Evolutionary conservation across 139 green algal genomes (phyloP).

Genomic region (Trebouxia sp.): DNA sequence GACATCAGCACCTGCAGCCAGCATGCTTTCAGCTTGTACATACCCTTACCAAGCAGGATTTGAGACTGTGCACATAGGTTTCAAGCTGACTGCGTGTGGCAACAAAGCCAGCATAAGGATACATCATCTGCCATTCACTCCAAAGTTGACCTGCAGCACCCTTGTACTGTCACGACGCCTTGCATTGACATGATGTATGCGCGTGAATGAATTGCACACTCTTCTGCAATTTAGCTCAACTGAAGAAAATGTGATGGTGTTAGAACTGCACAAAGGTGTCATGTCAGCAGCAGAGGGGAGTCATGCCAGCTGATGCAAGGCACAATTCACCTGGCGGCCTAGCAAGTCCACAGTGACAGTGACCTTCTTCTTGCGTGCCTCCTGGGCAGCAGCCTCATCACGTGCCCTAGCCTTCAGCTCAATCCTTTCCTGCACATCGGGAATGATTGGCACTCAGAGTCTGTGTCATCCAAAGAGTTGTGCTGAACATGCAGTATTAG

Average conservation of each 20-base stretch:
- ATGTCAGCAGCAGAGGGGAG: not conserved
- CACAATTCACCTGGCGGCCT: slow-evolving; percentile 61
- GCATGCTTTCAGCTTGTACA: no score
- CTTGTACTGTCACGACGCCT: no score
- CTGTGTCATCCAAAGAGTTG: not conserved
- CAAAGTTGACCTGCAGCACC: no score
- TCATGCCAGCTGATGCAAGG: not conserved
- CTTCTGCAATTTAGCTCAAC: no score
- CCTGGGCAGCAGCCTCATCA: slow-evolving; percentile 62
- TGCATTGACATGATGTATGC: no score
- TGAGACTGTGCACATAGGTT: no score
- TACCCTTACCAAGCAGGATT: no score
- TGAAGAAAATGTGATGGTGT: no score
- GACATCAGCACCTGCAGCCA: slow-evolving; percentile 33
- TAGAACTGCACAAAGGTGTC: no score
- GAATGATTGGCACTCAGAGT: not conserved
- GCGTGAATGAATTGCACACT: no score
- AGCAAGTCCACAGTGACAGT: slow-evolving; percentile 86
- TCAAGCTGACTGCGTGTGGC: not conserved
- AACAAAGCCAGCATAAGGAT: not conserved
- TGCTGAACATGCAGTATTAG: not conserved
- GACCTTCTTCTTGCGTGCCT: slow-evolving; percentile 56
- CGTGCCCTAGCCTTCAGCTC: slow-evolving; percentile 57
- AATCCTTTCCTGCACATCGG: slow-evolving; percentile 57
- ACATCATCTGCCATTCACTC: no score